A percentile compares a stretch with the other conserved stretches of the same genome.
phyloP scores from a whole-genome alignment of 164 flowering plant species.

The Magnolia kwangsiensis region DNA sequence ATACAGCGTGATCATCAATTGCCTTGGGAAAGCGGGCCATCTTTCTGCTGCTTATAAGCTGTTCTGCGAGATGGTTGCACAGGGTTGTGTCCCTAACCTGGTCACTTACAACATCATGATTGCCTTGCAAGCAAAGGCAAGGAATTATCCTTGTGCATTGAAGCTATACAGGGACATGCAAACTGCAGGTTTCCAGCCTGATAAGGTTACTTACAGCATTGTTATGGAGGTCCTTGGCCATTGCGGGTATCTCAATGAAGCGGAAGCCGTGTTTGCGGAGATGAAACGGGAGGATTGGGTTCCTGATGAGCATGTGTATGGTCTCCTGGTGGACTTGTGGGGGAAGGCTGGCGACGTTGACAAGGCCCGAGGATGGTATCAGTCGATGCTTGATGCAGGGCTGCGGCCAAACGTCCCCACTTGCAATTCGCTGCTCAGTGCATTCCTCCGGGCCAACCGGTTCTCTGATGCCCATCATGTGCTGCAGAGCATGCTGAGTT shows the following conservation, averaged over 20 bases:
- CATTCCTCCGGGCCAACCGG: constrained; percentile 70
- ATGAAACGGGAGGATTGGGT: constrained; percentile 74
- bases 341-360: constrained; percentile 83
- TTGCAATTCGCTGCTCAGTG: constrained; percentile 89
- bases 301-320: constrained; percentile 96
- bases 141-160: constrained; percentile 70
- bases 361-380: constrained; percentile 87
- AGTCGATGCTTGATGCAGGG: constrained; percentile 81
- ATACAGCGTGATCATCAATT: constrained; percentile 92
- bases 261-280: constrained; percentile 74
- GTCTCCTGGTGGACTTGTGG: constrained; percentile 95
- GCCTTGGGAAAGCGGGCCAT: constrained; percentile 94
- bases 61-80: constrained; percentile 81
- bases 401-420: constrained; percentile 90
- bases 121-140: constrained; percentile 87
- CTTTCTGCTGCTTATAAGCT: constrained; percentile 66
- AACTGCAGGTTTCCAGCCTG: constrained; percentile 83
- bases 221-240: constrained; percentile 99
- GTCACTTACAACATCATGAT: constrained; percentile 97
- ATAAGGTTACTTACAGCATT: constrained; percentile 89
- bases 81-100: constrained; percentile 79
- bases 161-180: constrained; percentile 84
- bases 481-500: constrained; percentile 62
- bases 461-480: constrained; percentile 68
- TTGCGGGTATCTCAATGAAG: constrained; percentile 88